Evolutionary conservation across 106 monocot genomes (phyloP).

Genomic region (Vanilla planifolia): DNA sequence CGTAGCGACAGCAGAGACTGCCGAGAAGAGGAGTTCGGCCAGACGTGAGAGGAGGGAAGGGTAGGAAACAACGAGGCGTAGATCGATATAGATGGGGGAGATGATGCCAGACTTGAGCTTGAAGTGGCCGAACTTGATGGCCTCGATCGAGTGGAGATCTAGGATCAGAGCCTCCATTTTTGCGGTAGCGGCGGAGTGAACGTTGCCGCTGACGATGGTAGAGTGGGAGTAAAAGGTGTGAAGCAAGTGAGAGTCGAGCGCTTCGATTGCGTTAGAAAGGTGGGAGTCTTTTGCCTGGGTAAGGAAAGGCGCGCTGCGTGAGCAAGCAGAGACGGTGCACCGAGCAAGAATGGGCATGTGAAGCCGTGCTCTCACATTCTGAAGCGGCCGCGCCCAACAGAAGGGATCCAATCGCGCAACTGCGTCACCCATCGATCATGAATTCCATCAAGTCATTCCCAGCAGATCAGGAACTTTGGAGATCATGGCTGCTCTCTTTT

Average conservation of each 20-base stretch:
- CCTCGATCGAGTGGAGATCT: conserved; percentile 70
- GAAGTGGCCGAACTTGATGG: conserved; percentile 84
- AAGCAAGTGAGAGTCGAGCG: background rate
- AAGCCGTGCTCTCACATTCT: too few relatives aligned
- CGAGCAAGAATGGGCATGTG: too few relatives aligned
- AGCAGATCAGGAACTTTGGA: too few relatives aligned
- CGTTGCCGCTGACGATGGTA: background rate
- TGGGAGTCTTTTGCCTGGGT: too few relatives aligned
- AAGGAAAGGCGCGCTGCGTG: too few relatives aligned
- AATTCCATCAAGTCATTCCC: too few relatives aligned
- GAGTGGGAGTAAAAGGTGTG: background rate
- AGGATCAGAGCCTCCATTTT: conserved; percentile 56
- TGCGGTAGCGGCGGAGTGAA: conserved; percentile 1
- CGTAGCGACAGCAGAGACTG: conserved; percentile 20
- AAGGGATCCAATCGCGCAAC: too few relatives aligned
- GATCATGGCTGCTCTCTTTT: too few relatives aligned
- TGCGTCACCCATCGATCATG: too few relatives aligned
- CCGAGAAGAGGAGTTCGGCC: conserved; percentile 28
- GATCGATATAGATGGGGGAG: conserved; percentile 98
- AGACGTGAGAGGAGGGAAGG: conserved; percentile 48
- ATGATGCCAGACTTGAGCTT: conserved; percentile 90
- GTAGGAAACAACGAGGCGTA: conserved; percentile 74
- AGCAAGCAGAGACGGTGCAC: too few relatives aligned
- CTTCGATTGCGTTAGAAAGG: conserved; percentile 4
- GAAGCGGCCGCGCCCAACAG: too few relatives aligned